Evolutionary conservation across 2,329 filamentous ascomycete genomes (phyloP), one percentile per base, ranked within the genome.

Genomic region (Arthrinium puccinioides): DNA sequence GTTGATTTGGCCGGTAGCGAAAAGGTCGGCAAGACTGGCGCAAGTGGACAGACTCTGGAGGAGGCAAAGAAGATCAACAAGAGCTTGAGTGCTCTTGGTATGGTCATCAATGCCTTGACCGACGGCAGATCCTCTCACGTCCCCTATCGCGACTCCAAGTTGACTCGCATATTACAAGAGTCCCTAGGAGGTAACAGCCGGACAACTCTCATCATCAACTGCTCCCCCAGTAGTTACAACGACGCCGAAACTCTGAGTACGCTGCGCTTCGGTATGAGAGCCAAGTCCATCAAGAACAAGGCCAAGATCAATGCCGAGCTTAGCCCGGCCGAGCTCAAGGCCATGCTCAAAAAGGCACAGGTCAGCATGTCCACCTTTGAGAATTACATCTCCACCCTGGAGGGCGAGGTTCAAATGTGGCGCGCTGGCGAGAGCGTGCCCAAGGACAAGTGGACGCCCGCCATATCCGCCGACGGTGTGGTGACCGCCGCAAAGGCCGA

Each of bases 31-130:
- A 97, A 98, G 75, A 98, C 92, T 21, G 92, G 92, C 51, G 92
- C 92, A 44, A 96, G 87, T 59, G 92, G 92, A 40, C 92, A 97
- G 64, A 97, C 90, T 5, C 72, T 98, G 29, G 92, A 97, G 62
- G 92, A 98, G 62, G 92, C 92, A 43, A 97, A 97, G 74, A 98
- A 98, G 74, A 98, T 98, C 75, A 98, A 98, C 76, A 97, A 97
- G 75, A 96, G 88, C 73, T 76, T 98, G 69, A 96, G 89, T 67
- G 89, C 92, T 38, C 74, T 98, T 43, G 92, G 92, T 54, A 97
- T 96, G 89, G 92, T 97, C 67, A 98, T 98, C 73, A 97, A 97
- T 64, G 80, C 89, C 37, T 69, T 98, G 52, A 96, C 92, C 3
- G 92, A 97, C 60, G 90, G 89, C 57, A 96, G 94, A 84, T 95